These are phyloP conservation scores for Hondaea fermentalgiana DNA, from an alignment of 108 stramenopile species.

Conservation along the genomic window DNA sequence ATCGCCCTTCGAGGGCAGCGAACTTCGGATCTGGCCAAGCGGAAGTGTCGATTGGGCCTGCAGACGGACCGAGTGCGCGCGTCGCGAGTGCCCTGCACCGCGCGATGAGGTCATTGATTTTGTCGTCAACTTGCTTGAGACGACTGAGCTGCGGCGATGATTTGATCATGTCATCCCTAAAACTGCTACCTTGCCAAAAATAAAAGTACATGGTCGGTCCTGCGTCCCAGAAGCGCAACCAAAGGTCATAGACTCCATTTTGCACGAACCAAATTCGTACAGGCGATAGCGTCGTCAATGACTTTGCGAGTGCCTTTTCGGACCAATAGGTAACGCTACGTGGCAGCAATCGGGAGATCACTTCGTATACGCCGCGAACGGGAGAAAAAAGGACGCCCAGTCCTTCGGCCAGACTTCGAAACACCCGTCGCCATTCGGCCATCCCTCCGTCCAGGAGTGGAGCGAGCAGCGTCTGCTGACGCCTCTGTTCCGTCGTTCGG, in stretches of 20 bases:
- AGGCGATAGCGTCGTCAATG: not conserved
- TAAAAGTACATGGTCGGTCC: slow-evolving; percentile 7
- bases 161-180: not conserved
- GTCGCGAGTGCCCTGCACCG: not conserved
- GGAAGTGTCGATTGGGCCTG: no score
- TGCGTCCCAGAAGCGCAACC: not conserved
- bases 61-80: no score
- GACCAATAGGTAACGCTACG: no score
- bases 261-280: not conserved
- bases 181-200: not conserved
- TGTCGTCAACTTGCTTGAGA: not conserved
- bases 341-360: not conserved
- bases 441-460: not conserved
- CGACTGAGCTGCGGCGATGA: not conserved
- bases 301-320: not conserved
- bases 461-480: not conserved
- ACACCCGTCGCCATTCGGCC: not conserved
- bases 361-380: not conserved
- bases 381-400: not conserved
- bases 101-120: not conserved
- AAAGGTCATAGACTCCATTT: not conserved
- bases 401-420: not conserved
- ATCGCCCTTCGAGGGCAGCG: not conserved
- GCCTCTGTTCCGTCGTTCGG: not conserved
- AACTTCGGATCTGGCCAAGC: not conserved